These are phyloP conservation scores for Calocybe cyanea DNA, from an alignment of 768 basidiomycete genomes.

Conservation along the genomic window DNA sequence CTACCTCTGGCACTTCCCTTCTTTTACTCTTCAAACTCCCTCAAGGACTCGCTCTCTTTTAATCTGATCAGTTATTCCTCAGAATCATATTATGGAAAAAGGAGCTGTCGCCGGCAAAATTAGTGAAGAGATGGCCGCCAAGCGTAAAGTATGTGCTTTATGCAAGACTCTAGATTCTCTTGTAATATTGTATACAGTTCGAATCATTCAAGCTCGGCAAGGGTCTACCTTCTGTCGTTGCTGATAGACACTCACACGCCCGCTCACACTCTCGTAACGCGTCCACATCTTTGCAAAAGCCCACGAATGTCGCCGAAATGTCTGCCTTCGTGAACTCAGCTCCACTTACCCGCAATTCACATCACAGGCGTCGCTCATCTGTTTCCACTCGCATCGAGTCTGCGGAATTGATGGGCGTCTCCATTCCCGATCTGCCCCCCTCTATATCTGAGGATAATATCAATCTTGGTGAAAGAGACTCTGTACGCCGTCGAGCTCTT, in stretches of 20 bases:
- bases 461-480: constrained; percentile 69
- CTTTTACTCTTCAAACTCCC: constrained; percentile 31
- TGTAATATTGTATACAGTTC: constrained; percentile 39
- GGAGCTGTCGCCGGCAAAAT: constrained; percentile 21
- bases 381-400: constrained; percentile 90
- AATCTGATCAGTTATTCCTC: constrained; percentile 15
- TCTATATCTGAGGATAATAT: constrained; percentile 64
- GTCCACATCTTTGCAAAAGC: constrained; percentile 45
- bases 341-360: constrained; percentile 65
- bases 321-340: constrained; percentile 25
- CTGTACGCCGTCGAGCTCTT: constrained; percentile 77
- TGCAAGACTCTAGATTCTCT: not conserved
- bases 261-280: constrained; percentile 73
- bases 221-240: constrained; percentile 34
- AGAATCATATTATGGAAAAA: constrained; percentile 23
- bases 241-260: constrained; percentile 46
- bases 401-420: constrained; percentile 85
- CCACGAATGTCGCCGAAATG: constrained; percentile 33
- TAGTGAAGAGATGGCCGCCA: constrained; percentile 35
- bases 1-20: constrained; percentile 32
- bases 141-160: constrained; percentile 33
- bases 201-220: constrained; percentile 71
- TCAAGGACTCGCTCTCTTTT: constrained; percentile 30
- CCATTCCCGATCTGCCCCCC: constrained; percentile 61
- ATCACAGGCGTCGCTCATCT: constrained; percentile 81